Conservation (phyloP, 768 basidiomycete genomes). For the Neoboletus brunneissimus region DNA sequence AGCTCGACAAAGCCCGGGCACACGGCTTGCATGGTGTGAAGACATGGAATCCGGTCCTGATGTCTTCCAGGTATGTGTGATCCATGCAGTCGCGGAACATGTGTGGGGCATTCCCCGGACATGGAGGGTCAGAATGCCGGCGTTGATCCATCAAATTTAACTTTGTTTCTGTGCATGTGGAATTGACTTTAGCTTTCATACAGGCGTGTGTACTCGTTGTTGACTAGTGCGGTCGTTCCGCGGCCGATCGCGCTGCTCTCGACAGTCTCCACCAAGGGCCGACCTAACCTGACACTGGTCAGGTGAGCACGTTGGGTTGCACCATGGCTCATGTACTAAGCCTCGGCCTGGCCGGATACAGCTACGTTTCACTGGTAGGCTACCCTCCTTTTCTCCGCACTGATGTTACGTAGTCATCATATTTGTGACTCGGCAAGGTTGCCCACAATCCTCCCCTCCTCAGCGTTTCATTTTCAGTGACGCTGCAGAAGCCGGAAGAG, state of each 20-base stretch:
- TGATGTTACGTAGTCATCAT: constrained; percentile 9
- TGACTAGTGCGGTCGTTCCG: constrained; percentile 59
- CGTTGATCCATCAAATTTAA: constrained; percentile 14
- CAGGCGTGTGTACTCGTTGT: constrained; percentile 44
- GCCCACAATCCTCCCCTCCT: constrained; percentile 65
- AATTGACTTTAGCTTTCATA: constrained; percentile 21
- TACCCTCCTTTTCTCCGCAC: constrained; percentile 14
- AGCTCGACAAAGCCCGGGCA: constrained; percentile 28
- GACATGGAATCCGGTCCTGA: constrained; percentile 40
- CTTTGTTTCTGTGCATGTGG: constrained; percentile 17
- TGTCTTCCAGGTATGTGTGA: constrained; percentile 28
- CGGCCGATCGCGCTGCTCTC: constrained; percentile 65
- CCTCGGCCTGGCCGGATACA: constrained; percentile 14
- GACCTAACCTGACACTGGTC: constrained; percentile 64
- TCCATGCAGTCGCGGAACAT: constrained; percentile 9
- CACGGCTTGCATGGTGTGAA: constrained; percentile 36
- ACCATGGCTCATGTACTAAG: constrained; percentile 9
- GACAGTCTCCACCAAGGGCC: constrained; percentile 47
- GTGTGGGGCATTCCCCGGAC: background rate
- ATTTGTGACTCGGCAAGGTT: constrained; percentile 32
- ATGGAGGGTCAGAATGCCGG: background rate
- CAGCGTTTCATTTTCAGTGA: constrained; percentile 55
- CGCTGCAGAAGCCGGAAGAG: constrained; percentile 50
- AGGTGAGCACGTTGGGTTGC: constrained; percentile 41
- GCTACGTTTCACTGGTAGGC: constrained; percentile 63